These are phyloP conservation scores for Blastocladiella britannica DNA, from an alignment of 192 early-diverging fungal genomes.

Conservation along the genomic window DNA sequence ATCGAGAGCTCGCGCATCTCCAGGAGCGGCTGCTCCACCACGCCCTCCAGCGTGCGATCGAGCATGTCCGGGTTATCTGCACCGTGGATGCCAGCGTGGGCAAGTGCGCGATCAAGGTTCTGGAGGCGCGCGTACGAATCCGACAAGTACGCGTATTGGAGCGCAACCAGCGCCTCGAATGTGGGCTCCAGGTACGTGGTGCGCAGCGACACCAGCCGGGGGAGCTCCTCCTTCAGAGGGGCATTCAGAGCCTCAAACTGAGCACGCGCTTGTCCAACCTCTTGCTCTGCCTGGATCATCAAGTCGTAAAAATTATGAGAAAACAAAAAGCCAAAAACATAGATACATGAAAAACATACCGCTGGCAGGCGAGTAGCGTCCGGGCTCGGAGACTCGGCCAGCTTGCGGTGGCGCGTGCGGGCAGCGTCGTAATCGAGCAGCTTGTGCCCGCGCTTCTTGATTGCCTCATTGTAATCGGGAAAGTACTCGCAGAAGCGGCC, in stretches of 20 bases:
- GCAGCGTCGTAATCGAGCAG: slow-evolving; percentile 73
- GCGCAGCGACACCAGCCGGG: slow-evolving; percentile 67
- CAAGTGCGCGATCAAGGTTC: slow-evolving; percentile 28
- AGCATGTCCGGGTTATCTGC: slow-evolving; percentile 15
- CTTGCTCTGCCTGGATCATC: slow-evolving; percentile 52
- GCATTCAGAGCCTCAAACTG: slow-evolving; percentile 65
- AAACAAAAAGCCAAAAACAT: slow-evolving; percentile 1
- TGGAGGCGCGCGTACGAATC: slow-evolving; percentile 56
- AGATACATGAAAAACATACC: slow-evolving; percentile 13
- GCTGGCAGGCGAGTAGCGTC: slow-evolving; percentile 41
- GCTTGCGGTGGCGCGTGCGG: slow-evolving; percentile 46
- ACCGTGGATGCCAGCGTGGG: not conserved
- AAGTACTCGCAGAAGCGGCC: slow-evolving; percentile 65
- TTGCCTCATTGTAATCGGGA: slow-evolving; percentile 82
- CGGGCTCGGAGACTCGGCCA: slow-evolving; percentile 58
- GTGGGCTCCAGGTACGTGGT: slow-evolving; percentile 84
- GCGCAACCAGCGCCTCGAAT: slow-evolving; percentile 87
- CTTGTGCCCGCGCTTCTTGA: slow-evolving; percentile 71
- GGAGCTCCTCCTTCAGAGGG: slow-evolving; percentile 64
- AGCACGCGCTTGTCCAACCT: slow-evolving; percentile 47
- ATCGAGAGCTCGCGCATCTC: slow-evolving; percentile 81
- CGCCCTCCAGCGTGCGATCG: slow-evolving; percentile 34
- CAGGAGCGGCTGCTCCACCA: slow-evolving; percentile 58
- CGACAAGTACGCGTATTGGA: slow-evolving; percentile 78
- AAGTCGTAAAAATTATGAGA: not conserved